Evolutionary conservation across 495 filamentous ascomycete genomes (phyloP).

Genomic region (Talaromyces proteolyticus): DNA sequence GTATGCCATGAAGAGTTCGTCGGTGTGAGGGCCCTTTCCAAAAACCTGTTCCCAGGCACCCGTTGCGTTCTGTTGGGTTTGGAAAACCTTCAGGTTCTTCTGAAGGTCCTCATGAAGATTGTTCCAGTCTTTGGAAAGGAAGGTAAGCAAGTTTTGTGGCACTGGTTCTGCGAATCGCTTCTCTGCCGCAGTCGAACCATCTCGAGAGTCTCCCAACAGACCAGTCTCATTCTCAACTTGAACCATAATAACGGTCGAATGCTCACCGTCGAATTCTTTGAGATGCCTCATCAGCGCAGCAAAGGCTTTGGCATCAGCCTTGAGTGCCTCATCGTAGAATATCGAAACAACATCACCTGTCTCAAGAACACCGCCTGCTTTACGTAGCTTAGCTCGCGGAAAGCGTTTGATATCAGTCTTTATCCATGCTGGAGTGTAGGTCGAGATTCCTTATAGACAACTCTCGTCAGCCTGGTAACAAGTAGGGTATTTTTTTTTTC

Average conservation of each 20-base stretch:
- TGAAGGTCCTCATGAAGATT: constrained; percentile 24
- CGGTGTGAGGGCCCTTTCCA: constrained; percentile 28
- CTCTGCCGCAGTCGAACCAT: constrained; percentile 28
- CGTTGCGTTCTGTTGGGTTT: constrained; percentile 8
- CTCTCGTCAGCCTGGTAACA: background rate
- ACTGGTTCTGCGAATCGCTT: constrained; percentile 24
- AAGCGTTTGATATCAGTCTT: constrained; percentile 38
- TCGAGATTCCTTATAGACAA: constrained; percentile 17
- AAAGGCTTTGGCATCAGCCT: constrained; percentile 34
- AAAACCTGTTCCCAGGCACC: constrained; percentile 33
- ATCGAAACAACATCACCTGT: constrained; percentile 27
- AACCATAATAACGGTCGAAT: constrained; percentile 44
- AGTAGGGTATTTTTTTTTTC: background rate
- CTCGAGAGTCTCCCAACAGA: constrained; percentile 39
- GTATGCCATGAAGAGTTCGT: constrained; percentile 49
- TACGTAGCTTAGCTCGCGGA: constrained; percentile 26
- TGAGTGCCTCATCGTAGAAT: constrained; percentile 25
- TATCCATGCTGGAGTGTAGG: constrained; percentile 37
- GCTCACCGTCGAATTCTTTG: constrained; percentile 28
- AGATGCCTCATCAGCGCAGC: constrained; percentile 28
- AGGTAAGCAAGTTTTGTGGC: constrained; percentile 24
- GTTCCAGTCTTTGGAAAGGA: constrained; percentile 23
- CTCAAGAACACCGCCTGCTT: constrained; percentile 19
- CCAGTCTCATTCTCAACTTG: constrained; percentile 46
- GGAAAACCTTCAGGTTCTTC: constrained; percentile 18